These are phyloP conservation scores for Talaromyces sp. DNA, from an alignment of 2,329 filamentous ascomycete genomes.

Conservation along the genomic window DNA sequence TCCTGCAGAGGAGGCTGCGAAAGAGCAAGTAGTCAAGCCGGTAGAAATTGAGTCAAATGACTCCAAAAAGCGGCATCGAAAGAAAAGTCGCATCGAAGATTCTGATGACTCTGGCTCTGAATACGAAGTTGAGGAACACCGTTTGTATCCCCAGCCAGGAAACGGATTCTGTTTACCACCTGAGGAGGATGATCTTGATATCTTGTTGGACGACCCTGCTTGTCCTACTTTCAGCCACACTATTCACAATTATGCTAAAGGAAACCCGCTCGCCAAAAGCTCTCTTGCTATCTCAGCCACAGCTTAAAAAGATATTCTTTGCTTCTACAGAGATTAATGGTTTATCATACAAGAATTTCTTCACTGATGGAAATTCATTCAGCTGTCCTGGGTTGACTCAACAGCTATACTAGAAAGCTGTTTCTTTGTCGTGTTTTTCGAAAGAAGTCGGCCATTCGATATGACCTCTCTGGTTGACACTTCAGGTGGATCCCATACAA, in stretches of 20 bases:
- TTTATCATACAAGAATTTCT: neutral
- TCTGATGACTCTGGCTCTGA: slow-evolving; percentile 36
- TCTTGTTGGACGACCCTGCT: slow-evolving; percentile 54
- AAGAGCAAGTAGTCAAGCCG: slow-evolving; percentile 6
- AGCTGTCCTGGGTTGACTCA: neutral
- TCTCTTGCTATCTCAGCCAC: neutral
- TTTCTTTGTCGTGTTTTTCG: neutral
- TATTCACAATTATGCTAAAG: slow-evolving; percentile 22
- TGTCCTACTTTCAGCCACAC: slow-evolving; percentile 53
- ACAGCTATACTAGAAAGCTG: neutral
- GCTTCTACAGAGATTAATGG: neutral
- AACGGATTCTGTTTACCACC: slow-evolving; percentile 54
- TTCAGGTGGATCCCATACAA: neutral
- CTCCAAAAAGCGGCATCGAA: slow-evolving; percentile 6
- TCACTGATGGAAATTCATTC: neutral
- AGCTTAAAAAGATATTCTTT: neutral
- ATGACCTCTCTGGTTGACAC: neutral
- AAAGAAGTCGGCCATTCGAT: neutral
- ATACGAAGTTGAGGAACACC: slow-evolving; percentile 47
- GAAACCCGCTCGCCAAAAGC: neutral
- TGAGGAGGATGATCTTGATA: slow-evolving; percentile 55
- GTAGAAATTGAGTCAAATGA: slow-evolving; percentile 8
- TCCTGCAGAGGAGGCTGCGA: neutral
- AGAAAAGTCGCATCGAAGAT: slow-evolving; percentile 21
- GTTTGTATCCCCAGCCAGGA: slow-evolving; percentile 58